Evolutionary conservation across 2,329 filamentous ascomycete species (phyloP).

Genomic region (Tolypocladium paradoxum): DNA sequence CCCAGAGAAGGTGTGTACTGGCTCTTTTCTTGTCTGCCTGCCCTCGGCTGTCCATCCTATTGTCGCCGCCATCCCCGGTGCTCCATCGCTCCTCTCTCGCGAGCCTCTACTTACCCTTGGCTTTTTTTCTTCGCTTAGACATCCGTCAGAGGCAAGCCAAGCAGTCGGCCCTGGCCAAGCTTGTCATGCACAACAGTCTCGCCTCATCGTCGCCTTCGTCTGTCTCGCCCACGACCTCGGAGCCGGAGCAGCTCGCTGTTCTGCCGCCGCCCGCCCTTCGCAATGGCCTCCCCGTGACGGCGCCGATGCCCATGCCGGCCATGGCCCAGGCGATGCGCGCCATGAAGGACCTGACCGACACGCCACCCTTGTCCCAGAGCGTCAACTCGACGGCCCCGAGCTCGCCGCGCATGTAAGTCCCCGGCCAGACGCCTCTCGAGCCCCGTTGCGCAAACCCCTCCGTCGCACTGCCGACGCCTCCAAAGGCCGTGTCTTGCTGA

Average conservation of each 20-base stretch:
- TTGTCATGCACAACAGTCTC: conserved; percentile 34
- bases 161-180: conserved; percentile 30
- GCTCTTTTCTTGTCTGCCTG: conserved; percentile 1
- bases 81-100: conserved; percentile 1
- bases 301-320: conserved; percentile 20
- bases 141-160: conserved; percentile 25
- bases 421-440: neutral
- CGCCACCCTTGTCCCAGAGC: conserved; percentile 45
- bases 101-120: conserved; percentile 4
- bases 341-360: conserved; percentile 36
- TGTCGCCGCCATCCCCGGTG: conserved; percentile 2
- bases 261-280: conserved; percentile 22
- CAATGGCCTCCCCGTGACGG: conserved; percentile 12
- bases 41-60: neutral
- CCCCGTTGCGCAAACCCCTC: neutral
- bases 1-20: conserved; percentile 12
- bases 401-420: conserved; percentile 46
- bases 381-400: conserved; percentile 47
- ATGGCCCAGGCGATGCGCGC: conserved; percentile 30
- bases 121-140: conserved; percentile 12
- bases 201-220: conserved; percentile 17
- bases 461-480: neutral
- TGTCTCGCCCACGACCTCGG: conserved; percentile 16
- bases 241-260: conserved; percentile 21
- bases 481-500: neutral